These are phyloP conservation scores for Gentiana dahurica DNA, from an alignment of 257 asterid genomes.

Conservation along the genomic window DNA sequence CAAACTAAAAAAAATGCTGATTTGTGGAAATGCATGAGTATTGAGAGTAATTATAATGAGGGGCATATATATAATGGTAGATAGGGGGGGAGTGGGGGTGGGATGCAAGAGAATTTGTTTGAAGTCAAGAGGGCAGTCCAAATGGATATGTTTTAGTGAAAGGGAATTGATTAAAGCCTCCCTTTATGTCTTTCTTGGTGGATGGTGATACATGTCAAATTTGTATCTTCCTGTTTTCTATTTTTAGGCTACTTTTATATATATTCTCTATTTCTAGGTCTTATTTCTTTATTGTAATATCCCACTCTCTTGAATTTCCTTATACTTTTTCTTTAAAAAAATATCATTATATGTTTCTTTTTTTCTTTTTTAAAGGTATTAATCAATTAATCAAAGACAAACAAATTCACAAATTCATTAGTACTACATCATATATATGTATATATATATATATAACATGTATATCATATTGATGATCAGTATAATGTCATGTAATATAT, in stretches of 20 bases:
- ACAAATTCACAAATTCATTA: neutral
- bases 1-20: neutral
- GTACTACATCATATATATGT: neutral
- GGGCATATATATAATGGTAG: conserved; percentile 8
- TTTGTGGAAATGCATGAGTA: conserved; percentile 11
- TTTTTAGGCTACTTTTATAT: neutral
- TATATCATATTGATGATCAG: too few relatives aligned
- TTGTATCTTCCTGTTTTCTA: conserved; percentile 6
- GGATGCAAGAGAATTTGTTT: conserved; percentile 31
- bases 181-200: conserved; percentile 10
- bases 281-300: neutral
- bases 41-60: conserved; percentile 1
- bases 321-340: too few relatives aligned
- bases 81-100: conserved; percentile 5
- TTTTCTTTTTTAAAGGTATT: neutral
- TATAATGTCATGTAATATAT: too few relatives aligned
- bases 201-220: conserved; percentile 18
- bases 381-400: neutral
- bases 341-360: neutral
- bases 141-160: conserved; percentile 23
- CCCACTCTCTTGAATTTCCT: too few relatives aligned
- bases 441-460: too few relatives aligned
- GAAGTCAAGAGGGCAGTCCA: conserved; percentile 38
- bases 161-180: conserved; percentile 9
- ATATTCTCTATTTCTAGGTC: neutral